These are phyloP conservation scores for Suzukiozyma palmioleophila DNA, from an alignment of 1,139 yeast genomes.

Conservation along the genomic window DNA sequence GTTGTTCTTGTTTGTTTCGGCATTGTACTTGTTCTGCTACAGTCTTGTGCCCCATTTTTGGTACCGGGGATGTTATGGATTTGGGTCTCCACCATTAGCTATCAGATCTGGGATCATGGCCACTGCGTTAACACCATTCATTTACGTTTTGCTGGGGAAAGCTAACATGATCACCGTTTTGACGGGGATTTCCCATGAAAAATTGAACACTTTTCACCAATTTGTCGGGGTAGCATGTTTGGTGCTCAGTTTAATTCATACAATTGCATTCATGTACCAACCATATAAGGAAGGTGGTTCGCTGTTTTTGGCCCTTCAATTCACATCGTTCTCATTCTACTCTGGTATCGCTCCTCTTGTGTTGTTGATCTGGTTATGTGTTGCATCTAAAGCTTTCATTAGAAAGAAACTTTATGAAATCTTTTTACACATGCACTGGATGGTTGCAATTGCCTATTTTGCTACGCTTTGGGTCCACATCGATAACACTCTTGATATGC, in stretches of 20 bases:
- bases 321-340: constrained; percentile 17
- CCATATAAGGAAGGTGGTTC: constrained; percentile 48
- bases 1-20: constrained; percentile 34
- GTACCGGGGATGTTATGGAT: constrained; percentile 52
- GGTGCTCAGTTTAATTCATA: constrained; percentile 48
- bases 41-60: constrained; percentile 49
- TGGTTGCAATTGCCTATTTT: constrained; percentile 50
- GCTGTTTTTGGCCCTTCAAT: constrained; percentile 13
- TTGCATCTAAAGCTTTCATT: constrained; percentile 41
- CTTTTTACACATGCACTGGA: constrained; percentile 58
- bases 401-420: constrained; percentile 47
- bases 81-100: constrained; percentile 66
- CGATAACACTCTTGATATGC: constrained; percentile 30
- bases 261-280: constrained; percentile 51
- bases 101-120: constrained; percentile 52
- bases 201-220: constrained; percentile 49
- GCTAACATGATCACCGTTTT: constrained; percentile 44
- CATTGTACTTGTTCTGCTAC: constrained; percentile 44
- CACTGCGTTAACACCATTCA: constrained; percentile 49
- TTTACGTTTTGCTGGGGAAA: constrained; percentile 50
- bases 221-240: constrained; percentile 44
- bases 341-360: constrained; percentile 44
- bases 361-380: constrained; percentile 42
- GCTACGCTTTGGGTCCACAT: constrained; percentile 53
- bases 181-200: constrained; percentile 57